Evolutionary conservation across 176 grass and related monocot species (phyloP), one percentile per base, ranked within the genome.

Genomic region (Oropetium thomaeum): DNA sequence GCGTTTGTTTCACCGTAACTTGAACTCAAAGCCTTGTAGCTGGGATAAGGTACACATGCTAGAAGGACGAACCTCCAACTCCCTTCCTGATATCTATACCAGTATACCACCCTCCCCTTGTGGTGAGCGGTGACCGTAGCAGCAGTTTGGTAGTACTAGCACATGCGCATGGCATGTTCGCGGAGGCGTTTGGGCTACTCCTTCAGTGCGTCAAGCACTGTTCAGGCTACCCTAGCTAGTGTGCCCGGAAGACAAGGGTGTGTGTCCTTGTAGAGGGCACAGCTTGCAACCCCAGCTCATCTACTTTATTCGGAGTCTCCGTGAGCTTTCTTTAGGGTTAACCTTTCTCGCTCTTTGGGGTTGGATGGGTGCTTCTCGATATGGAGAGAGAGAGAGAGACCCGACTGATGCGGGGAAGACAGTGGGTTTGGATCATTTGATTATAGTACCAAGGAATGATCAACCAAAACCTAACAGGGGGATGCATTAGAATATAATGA

Each of bases 371-470:
- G 74, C 26, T 88, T 88, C 76, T 79, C 69, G 85, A 83, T 73
- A 71, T 27, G 12, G 28, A 25, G 38, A 14, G 67, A 63, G 48
- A 31, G 67, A 51, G 61, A 42, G 71, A 80, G 23, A 45, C 79
- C 86, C 86, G 80, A 64, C 54, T 75, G 81, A 88, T 88, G 81
- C 86, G 86, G 86, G 80, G 81, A 75, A 55, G 75, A 57, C 80
- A 73, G 80, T 83, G 75, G 75, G 80, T 75, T 54, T 70, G 75
- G 45, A 83, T 80, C 75, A 84, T 84, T 79, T 88, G 81, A 79
- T 88, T 88, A 58, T 80, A 16, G 29, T 88, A 75, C 86, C 86
- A 84, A 88, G 86, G 86, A 87, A 79, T 88, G 86, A 88, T 84
- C 86, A 75, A 69, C 17, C 32, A 61, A 79, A 59, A 73, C 77